Base-by-base conservation (phyloP, 768 basidiomycete species). In the Boletus reticuloceps region DNA sequence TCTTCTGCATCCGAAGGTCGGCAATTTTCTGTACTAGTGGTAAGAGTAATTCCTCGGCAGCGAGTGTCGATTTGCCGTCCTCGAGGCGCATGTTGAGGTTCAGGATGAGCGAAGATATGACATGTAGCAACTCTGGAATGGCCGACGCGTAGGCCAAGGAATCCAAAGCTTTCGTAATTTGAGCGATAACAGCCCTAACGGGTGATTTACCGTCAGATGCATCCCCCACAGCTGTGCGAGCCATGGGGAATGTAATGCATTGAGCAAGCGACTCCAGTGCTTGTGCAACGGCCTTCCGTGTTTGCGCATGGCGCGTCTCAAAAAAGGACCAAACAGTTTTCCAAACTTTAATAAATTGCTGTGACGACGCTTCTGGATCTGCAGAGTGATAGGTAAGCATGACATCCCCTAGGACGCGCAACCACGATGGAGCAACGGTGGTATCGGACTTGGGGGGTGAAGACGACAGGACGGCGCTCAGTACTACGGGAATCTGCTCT, bases 121-220 rank as follows among this genome's bases (percentile, higher is more conserved):
- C 79, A 8, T 77, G 73, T n/a, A 99, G 74, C 13, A 98, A 68
- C 62, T 95, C 89, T 9, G 91, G 87, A 50, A 93, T 85, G 6
- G 89, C 79, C 14, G 81, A 78, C 10, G 91, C 88, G 63, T 86
- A 90, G 3, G 83, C 73, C 36, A 95, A 74, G 10, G 89, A 83
- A 58, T 88, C 82, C 38, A 97, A 71, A 0, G 91, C 87, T 54
- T 84, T 84, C 8, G 78, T 75, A 7, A 83, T 71, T 61, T 91
- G 86, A 1, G 73, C 58, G 57, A 94, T 77, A 27, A 93, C 81
- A 60, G 78, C 79, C 34, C 78, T 77, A 14, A 93, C 68, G n/a
- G 82, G 73, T 0, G 86, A 79, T 56, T 77, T 82, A 29, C 74
- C 74, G 51, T 76, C 73, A 32, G 69, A 66, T 29, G 68, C 60